Evolutionary conservation across 2,329 filamentous ascomycete species (phyloP), one percentile per base, ranked within the genome.

Genomic region (Penicillium sp.): DNA sequence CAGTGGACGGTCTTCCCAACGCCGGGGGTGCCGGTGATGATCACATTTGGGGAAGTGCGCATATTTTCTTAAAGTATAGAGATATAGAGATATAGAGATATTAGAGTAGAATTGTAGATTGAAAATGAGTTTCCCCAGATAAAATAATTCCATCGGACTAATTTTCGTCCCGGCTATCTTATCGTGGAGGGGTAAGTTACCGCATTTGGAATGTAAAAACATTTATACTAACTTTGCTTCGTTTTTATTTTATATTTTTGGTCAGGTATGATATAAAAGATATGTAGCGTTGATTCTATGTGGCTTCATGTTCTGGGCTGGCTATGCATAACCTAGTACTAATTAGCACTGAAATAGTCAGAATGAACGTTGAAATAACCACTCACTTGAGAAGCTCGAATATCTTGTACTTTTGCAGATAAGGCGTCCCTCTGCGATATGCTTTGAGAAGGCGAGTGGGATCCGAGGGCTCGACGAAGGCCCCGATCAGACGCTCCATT

Each of bases 1-100:
- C 89, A 90, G 73, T 96, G 92, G 8, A 90, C 95, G 17, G 92
- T 96, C 79, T 99, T 99, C 69, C 94, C 94, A 28, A 95, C 91
- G 53, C 94, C 94, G 0, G 94, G 94, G 19, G 94, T 99, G 61
- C 94, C 94, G 38, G 94, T 97, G 63, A 99, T 82, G 64, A 99
- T 88, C 68, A 99, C 91, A 74, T 97, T 99, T 30, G 94, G 94
- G 42, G 67, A 68, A 8, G 66, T 67, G 56, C 74, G 69, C 74
- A 75, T 77, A 9, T 38, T 68, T 49, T 51, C 16, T 38, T 41
- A 41, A 7, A 22, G 22, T 22, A 22, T 22, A 22, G 22, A 22
- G 22, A 22, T 22, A 22, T 22, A 22, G 22, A 22, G 22, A 22
- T 22, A 17, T 45, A 16, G 9, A 16, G 10, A 45, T 12, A 6